Conservation (phyloP, 2,329 filamentous ascomycete genomes). For the Diaporthe citri region DNA sequence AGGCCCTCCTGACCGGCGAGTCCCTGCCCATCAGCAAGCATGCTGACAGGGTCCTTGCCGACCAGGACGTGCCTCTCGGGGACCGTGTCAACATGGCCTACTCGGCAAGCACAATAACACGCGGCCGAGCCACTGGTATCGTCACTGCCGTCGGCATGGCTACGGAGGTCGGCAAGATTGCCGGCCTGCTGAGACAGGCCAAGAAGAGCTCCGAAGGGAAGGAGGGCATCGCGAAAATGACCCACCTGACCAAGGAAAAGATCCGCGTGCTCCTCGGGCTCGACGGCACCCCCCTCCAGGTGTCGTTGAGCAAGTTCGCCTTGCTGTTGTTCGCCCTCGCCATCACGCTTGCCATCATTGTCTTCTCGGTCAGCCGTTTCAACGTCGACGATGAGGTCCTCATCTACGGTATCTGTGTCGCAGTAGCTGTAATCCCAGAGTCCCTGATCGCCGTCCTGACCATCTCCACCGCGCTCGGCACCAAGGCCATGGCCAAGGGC, state of each 20-base stretch:
- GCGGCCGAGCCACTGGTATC: conserved; percentile 76
- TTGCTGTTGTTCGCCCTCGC: conserved; percentile 73
- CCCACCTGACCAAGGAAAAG: conserved; percentile 44
- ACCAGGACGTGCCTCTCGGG: conserved; percentile 70
- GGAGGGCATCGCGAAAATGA: conserved; percentile 41
- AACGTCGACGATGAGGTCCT: conserved; percentile 60
- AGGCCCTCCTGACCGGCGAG: conserved; percentile 81
- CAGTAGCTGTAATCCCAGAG: conserved; percentile 66
- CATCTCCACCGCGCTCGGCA: conserved; percentile 71
- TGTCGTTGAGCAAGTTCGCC: conserved; percentile 76
- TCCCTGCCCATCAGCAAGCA: conserved; percentile 77
- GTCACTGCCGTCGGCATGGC: conserved; percentile 77
- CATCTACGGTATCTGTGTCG: conserved; percentile 61
- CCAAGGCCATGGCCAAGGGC: conserved; percentile 66
- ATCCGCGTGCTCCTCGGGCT: conserved; percentile 58
- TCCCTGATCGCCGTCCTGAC: conserved; percentile 73
- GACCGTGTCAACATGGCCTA: conserved; percentile 80
- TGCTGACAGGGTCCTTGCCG: conserved; percentile 66
- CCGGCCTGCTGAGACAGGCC: conserved; percentile 65
- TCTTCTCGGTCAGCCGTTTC: conserved; percentile 56
- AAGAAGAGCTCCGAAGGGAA: conserved; percentile 54
- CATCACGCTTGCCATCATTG: conserved; percentile 55
- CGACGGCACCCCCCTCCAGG: conserved; percentile 76
- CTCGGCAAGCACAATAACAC: conserved; percentile 78
- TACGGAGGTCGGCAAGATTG: conserved; percentile 70